These are phyloP conservation scores for Cicer yamashitae DNA, from an alignment of 306 rosid genomes.

Conservation along the genomic window DNA sequence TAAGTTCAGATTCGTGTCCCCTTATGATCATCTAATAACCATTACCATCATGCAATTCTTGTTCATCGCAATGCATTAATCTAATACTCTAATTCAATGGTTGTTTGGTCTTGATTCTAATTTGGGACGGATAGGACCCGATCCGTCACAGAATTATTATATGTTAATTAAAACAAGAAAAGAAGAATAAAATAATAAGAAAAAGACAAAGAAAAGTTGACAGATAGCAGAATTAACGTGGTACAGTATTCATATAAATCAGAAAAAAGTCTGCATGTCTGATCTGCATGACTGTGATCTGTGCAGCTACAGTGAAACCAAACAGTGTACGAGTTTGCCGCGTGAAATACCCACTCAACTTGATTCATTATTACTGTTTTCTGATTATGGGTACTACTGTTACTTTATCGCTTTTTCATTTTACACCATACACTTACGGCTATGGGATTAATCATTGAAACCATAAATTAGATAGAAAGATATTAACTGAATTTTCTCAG, in stretches of 20 bases:
- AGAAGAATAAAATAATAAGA: background rate
- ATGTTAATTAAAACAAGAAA: constrained; percentile 8
- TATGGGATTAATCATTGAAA: constrained; percentile 9
- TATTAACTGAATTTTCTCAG: too few relatives aligned
- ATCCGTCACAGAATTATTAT: background rate
- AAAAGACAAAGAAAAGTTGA: background rate
- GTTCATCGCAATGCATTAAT: too few relatives aligned
- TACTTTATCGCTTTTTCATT: constrained; percentile 38
- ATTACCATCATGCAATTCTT: too few relatives aligned
- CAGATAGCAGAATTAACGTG: constrained; percentile 42
- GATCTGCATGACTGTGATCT: constrained; percentile 50
- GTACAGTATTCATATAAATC: constrained; percentile 49
- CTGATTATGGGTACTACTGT: background rate
- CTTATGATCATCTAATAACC: too few relatives aligned
- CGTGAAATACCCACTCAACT: constrained; percentile 53
- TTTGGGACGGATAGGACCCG: too few relatives aligned
- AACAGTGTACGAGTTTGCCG: constrained; percentile 50
- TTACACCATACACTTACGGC: background rate
- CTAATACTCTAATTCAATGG: too few relatives aligned
- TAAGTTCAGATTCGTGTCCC: too few relatives aligned
- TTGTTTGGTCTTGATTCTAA: too few relatives aligned
- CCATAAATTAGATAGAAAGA: background rate
- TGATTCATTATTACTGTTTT: background rate
- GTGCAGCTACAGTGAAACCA: constrained; percentile 24
- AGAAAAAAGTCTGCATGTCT: constrained; percentile 53